Evolutionary conservation across 1,284 basidiomycete species (phyloP).

Genomic region (Cryptococcus depauperatus): DNA sequence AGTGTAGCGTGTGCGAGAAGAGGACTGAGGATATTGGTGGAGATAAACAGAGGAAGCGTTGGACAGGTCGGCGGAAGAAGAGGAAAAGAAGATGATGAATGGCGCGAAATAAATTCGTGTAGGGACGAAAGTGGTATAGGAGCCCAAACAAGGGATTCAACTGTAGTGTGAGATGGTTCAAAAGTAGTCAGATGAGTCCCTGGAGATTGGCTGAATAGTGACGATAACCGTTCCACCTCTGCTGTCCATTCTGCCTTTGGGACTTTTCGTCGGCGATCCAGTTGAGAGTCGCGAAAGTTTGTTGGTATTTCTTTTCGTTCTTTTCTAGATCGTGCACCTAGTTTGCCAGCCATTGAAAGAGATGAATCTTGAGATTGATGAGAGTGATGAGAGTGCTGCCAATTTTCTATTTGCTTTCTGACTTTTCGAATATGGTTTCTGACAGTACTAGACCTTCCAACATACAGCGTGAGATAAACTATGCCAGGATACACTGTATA

Average conservation of each 20-base stretch:
- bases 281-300: constrained; percentile 11
- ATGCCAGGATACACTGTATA: background rate
- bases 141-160: constrained; percentile 17
- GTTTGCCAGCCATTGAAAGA: background rate
- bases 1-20: constrained; percentile 29
- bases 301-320: constrained; percentile 19
- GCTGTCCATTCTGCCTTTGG: background rate
- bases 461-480: background rate
- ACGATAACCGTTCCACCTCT: constrained; percentile 19
- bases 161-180: background rate
- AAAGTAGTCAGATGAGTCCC: constrained; percentile 18
- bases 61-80: constrained; percentile 28
- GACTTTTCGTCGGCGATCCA: background rate
- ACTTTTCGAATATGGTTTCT: constrained; percentile 11
- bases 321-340: constrained; percentile 2
- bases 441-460: background rate
- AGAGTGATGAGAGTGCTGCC: constrained; percentile 19
- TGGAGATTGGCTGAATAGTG: constrained; percentile 19
- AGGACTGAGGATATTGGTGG: constrained; percentile 28
- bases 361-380: too few relatives aligned
- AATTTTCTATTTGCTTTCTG: constrained; percentile 26
- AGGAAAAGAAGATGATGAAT: constrained; percentile 15
- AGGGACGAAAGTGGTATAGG: constrained; percentile 23
- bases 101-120: constrained; percentile 23
- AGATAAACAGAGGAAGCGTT: constrained; percentile 32